phyloP scores from a whole-genome alignment of 192 early-diverging fungal genomes.

The Backusella parvicylindrica region DNA sequence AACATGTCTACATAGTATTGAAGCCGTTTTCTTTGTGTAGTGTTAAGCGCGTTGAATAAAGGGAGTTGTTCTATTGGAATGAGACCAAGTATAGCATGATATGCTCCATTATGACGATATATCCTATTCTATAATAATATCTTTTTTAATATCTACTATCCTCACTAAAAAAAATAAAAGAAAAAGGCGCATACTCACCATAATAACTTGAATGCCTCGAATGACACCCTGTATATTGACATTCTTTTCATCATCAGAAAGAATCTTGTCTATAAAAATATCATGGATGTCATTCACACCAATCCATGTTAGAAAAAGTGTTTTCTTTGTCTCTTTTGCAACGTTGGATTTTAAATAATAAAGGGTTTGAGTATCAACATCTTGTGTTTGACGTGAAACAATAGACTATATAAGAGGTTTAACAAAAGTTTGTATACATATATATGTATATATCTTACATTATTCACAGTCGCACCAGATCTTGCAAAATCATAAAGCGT shows the following conservation, averaged over 20 bases:
- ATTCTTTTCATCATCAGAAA: neutral
- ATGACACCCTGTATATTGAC: neutral
- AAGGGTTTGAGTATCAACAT: neutral
- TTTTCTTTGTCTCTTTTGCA: neutral
- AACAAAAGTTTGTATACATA: too few species aligned
- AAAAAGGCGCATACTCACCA: neutral
- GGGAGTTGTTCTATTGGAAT: neutral
- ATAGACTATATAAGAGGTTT: neutral
- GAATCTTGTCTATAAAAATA: neutral
- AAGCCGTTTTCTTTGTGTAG: neutral
- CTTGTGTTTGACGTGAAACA: neutral
- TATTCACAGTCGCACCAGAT: slow-evolving; percentile 11
- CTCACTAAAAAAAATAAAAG: neutral
- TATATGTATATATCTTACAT: neutral
- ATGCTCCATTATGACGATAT: neutral
- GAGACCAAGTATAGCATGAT: neutral
- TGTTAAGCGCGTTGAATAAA: neutral
- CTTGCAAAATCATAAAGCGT: slow-evolving; percentile 8
- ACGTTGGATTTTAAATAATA: neutral
- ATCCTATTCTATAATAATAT: neutral
- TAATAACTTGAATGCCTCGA: neutral
- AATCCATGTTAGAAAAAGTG: neutral
- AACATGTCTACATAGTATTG: neutral
- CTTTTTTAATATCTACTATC: neutral
- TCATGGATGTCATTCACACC: neutral